A percentile compares a stretch with the other conserved stretches of the same genome.
phyloP scores from a whole-genome alignment of 139 green algal genomes.

The Nannochloris sp. region DNA sequence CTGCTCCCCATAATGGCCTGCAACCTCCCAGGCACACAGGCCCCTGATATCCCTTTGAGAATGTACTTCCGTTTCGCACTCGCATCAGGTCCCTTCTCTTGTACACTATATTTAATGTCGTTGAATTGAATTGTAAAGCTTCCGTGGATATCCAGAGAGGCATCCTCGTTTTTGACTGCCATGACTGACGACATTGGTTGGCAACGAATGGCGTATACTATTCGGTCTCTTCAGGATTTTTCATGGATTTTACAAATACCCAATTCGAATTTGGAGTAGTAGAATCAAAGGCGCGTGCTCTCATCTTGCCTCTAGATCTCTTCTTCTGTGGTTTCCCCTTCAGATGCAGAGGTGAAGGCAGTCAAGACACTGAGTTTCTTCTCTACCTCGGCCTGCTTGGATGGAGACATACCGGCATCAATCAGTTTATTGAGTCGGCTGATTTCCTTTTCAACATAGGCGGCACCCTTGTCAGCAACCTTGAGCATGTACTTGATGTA shows the following conservation, averaged over 20 bases:
- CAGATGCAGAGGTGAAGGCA: slow-evolving; percentile 15
- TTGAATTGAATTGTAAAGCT: neutral
- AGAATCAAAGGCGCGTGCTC: too few relatives aligned
- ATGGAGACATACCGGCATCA: slow-evolving; percentile 29
- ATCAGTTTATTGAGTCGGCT: slow-evolving; percentile 63
- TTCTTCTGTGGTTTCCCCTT: neutral
- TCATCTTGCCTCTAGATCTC: neutral
- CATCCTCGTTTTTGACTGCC: too few relatives aligned
- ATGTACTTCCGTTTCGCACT: slow-evolving; percentile 18
- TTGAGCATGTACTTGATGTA: slow-evolving; percentile 65
- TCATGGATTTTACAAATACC: too few relatives aligned
- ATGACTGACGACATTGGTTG: too few relatives aligned
- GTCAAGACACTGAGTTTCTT: slow-evolving; percentile 33
- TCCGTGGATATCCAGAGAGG: too few relatives aligned
- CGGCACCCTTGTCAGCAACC: slow-evolving; percentile 57
- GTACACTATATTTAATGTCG: neutral
- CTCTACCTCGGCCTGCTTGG: slow-evolving; percentile 37
- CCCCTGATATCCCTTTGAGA: slow-evolving; percentile 32
- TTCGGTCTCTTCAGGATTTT: too few relatives aligned
- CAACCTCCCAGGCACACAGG: slow-evolving; percentile 23
- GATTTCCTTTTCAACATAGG: slow-evolving; percentile 61
- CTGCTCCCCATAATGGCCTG: slow-evolving; percentile 52
- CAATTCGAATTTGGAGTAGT: too few relatives aligned
- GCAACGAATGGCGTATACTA: too few relatives aligned
- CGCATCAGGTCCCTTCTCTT: neutral